Evolutionary conservation across 192 early-diverging fungal species (phyloP).

Genomic region (Umbelopsis sp.): DNA sequence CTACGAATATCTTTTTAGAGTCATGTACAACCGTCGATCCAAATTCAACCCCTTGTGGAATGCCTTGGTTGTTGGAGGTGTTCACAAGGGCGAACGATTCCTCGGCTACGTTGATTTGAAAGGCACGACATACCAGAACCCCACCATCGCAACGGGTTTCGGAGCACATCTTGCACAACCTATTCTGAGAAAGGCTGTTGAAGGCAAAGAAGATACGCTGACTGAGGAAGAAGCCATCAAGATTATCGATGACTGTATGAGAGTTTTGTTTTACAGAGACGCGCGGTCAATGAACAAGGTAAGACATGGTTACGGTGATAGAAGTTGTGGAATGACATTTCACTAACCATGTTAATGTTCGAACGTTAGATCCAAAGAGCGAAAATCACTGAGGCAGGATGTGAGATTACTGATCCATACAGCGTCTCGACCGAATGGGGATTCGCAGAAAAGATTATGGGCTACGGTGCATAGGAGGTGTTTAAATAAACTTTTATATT

Average conservation of each 20-base stretch:
- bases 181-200: slow-evolving; percentile 88
- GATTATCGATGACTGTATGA: slow-evolving; percentile 87
- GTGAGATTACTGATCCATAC: slow-evolving; percentile 87
- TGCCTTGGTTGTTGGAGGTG: slow-evolving; percentile 87
- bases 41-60: slow-evolving; percentile 97
- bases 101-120: slow-evolving; percentile 92
- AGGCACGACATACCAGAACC: slow-evolving; percentile 91
- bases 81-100: slow-evolving; percentile 78
- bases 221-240: slow-evolving; percentile 88
- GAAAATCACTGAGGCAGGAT: slow-evolving; percentile 82
- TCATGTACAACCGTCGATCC: slow-evolving; percentile 91
- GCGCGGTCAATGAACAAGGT: slow-evolving; percentile 91
- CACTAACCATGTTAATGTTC: slow-evolving; percentile 17
- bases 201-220: slow-evolving; percentile 82
- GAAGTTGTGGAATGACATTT: background rate
- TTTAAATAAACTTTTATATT: slow-evolving; percentile 19
- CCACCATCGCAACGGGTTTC: slow-evolving; percentile 94
- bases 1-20: slow-evolving; percentile 85
- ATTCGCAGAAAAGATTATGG: slow-evolving; percentile 79
- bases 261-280: slow-evolving; percentile 94
- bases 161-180: slow-evolving; percentile 91
- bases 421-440: slow-evolving; percentile 87
- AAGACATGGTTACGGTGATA: background rate
- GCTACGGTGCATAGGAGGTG: slow-evolving; percentile 70
- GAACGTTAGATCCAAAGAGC: slow-evolving; percentile 80